Conservation (phyloP, 2,329 filamentous ascomycete genomes). For the Fusarium cyanostomum region DNA sequence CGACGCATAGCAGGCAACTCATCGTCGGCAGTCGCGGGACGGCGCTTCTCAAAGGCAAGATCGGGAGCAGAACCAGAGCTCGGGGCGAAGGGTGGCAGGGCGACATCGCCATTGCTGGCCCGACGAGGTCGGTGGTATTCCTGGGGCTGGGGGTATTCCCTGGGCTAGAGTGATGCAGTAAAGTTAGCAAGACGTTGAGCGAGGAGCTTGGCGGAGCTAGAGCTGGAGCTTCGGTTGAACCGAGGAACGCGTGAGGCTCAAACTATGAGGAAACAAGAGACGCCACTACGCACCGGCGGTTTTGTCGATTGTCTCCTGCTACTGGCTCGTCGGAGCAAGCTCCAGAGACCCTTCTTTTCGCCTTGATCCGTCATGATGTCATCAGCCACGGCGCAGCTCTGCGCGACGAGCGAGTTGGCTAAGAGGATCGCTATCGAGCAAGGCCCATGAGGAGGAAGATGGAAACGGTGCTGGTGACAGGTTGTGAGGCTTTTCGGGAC, state of each 20-base stretch:
- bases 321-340: conserved; percentile 60
- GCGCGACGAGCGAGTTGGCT: conserved; percentile 17
- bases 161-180: conserved; percentile 12
- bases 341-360: conserved; percentile 58
- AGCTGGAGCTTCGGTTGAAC: conserved; percentile 13
- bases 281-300: conserved; percentile 33
- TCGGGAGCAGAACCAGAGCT: conserved; percentile 53
- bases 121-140: conserved; percentile 36
- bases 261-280: not conserved
- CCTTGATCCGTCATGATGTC: conserved; percentile 48
- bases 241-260: not conserved
- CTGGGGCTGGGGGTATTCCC: conserved; percentile 24
- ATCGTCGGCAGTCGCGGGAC: conserved; percentile 31
- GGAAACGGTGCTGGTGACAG: conserved; percentile 17
- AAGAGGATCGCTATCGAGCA: not conserved
- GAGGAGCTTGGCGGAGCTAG: conserved; percentile 15
- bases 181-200: conserved; percentile 15
- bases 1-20: conserved; percentile 48
- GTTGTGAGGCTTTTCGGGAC: conserved; percentile 28
- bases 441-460: conserved; percentile 2
- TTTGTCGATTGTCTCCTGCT: conserved; percentile 40
- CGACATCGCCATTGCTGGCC: conserved; percentile 29
- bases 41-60: conserved; percentile 30
- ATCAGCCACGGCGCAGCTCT: conserved; percentile 27
- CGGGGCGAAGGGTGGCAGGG: conserved; percentile 18